Evolutionary conservation across 2,329 filamentous ascomycete genomes (phyloP), one percentile per base, ranked within the genome.

Genomic region (Aspergillus bombycis): DNA sequence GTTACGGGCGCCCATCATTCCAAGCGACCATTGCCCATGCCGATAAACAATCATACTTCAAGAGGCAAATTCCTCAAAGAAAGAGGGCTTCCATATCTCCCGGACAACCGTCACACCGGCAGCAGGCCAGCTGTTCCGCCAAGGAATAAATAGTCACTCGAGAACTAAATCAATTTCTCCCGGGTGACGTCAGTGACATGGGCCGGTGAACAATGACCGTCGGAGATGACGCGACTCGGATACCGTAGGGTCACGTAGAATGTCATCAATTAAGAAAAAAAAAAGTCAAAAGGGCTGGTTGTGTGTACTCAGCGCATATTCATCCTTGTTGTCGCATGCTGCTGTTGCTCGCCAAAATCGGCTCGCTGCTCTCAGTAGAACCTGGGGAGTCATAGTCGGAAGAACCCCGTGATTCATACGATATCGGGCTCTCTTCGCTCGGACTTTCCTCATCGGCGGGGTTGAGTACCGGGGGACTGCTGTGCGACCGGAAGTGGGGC

Each of bases 401-500:
- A 32, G 34, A 38, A 4, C 26, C 34, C 16, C 45, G 43, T 34
- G 57, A 59, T 45, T 62, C 60, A 14, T 43, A 26, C 45, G 32
- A 46, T 34, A 52, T 36, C 10, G 50, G 45, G 12, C 50, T 36
- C 30, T 65, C 53, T 23, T 53, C 63, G 7, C 41, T 57, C 55
- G 64, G 67, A 52, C 48, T 38, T 26, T 52, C 58, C 48, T 56
- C 60, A 19, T 63, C 59, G 19, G 66, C 67, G 32, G 64, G 19
- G 9, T 52, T 68, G 56, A 77, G 50, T 26, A 72, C 70, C 8
- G 74, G 73, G 12, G 75, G 75, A 21, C 72, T 76, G 36, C 75
- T 77, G 16, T 68, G 72, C n/a, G 74, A 71, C 48, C 75, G 71
- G 23, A 71, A 65, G 19, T 71, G 68, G 8, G 70, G 68, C 3